These are phyloP conservation scores for Rhizophora apiculata DNA, from an alignment of 345 rosid species.

Conservation along the genomic window DNA sequence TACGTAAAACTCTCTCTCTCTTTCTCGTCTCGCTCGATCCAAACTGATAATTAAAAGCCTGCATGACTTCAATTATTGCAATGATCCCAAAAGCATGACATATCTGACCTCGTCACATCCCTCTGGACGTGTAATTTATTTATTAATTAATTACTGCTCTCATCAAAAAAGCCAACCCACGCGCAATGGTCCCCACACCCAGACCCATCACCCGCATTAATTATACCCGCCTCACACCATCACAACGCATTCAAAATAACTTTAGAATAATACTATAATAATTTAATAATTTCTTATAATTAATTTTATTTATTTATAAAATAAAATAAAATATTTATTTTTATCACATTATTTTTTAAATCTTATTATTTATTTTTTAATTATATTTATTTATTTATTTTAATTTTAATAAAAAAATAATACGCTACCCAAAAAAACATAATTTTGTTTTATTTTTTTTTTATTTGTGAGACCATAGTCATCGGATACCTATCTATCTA, in stretches of 20 bases:
- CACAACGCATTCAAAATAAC: no score
- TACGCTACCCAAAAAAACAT: not conserved
- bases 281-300: no score
- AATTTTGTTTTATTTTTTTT: not conserved
- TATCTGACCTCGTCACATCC: slow-evolving; percentile 51
- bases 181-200: slow-evolving; percentile 33
- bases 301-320: no score
- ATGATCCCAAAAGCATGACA: slow-evolving; percentile 97
- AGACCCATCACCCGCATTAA: not conserved
- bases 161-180: slow-evolving; percentile 22
- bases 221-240: no score
- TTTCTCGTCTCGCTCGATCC: slow-evolving; percentile 10
- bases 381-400: no score
- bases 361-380: no score
- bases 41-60: slow-evolving; percentile 60
- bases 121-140: slow-evolving; percentile 24
- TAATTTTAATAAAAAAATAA: no score
- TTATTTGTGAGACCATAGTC: not conserved
- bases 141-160: not conserved
- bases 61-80: slow-evolving; percentile 97
- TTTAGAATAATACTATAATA: no score
- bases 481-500: slow-evolving; percentile 31
- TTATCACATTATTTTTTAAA: no score
- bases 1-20: not conserved
- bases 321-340: no score